Conservation (phyloP, 257 asterid genomes). For the Jacaranda mimosifolia region DNA sequence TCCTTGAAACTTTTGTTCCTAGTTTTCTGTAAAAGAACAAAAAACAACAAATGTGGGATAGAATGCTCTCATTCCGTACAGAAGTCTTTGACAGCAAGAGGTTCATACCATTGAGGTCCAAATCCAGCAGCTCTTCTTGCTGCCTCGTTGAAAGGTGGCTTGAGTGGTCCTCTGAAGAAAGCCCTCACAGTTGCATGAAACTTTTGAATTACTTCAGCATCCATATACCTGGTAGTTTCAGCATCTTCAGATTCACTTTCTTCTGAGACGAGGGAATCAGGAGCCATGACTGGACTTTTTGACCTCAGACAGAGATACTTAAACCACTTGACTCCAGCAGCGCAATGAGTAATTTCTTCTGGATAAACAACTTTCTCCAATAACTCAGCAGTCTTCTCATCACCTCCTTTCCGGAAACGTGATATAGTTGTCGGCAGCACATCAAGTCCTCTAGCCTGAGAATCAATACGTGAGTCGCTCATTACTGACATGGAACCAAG, state of each 20-base stretch:
- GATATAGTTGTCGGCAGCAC: constrained; percentile 93
- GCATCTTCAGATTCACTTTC: constrained; percentile 32
- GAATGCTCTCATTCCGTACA: constrained; percentile 21
- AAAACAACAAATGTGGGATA: not conserved
- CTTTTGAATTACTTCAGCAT: constrained; percentile 63
- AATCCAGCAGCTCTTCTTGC: constrained; percentile 94
- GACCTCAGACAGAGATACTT: constrained; percentile 69
- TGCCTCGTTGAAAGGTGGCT: constrained; percentile 89
- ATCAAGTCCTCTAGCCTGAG: constrained; percentile 96
- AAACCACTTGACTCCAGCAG: constrained; percentile 95
- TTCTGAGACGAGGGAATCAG: constrained; percentile 19
- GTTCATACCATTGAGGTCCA: constrained; percentile 91
- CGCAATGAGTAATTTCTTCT: constrained; percentile 93
- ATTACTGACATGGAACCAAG: constrained; percentile 16
- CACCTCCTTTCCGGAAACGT: constrained; percentile 92
- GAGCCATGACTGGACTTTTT: constrained; percentile 36
- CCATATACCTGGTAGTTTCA: constrained; percentile 24
- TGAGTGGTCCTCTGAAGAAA: constrained; percentile 88
- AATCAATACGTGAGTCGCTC: not conserved
- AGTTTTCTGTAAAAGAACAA: constrained; percentile 1
- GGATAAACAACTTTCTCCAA: constrained; percentile 88
- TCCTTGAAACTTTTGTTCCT: not conserved
- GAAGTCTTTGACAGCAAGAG: constrained; percentile 74
- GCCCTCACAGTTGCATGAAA: constrained; percentile 75
- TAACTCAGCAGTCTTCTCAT: constrained; percentile 77